Evolutionary conservation across 2,329 filamentous ascomycete genomes (phyloP), one percentile per base, ranked within the genome.

Genomic region (Fusarium sp.): DNA sequence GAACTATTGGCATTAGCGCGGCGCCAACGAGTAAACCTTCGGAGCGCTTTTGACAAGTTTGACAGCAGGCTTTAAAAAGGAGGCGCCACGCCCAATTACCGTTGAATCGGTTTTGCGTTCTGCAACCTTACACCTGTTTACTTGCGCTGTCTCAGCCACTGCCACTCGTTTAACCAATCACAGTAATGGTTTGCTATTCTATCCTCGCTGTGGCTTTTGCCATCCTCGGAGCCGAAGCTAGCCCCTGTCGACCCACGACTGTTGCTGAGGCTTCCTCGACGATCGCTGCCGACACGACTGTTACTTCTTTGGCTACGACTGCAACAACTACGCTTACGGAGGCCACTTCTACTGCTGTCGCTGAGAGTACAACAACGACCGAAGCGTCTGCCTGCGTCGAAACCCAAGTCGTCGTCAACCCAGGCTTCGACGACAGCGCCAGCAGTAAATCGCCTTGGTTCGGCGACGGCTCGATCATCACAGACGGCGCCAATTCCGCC

Each of bases 51-150:
- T 21, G 4, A 16, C 25, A 33, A 29, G n/a, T 45, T 23, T 62
- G 27, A 62, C 27, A 60, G 23, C 16, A 11, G 31, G 33, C 31
- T 37, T 35, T 25, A 35, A 60, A 62, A 46, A 62, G 60, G 60
- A 37, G 60, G 11, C 12, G 19, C 1, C 4, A 10, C 19, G 35
- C 51, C 15, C 4, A 4, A 27, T 25, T 18, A 46, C 19, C 8
- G 23, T 3, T 25, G 10, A 21, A 10, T 9, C 4, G 0, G 2
- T 12, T 18, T 25, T 19, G 10, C 4, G 6, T 5, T 56, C 11
- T 14, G 25, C 8, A 60, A 35, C 25, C 41, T 46, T 5, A 16
- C 54, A 4, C 1, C 33, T 25, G 16, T 35, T 61, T 16, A 25
- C 3, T 4, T 48, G n/a, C 41, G 33, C n/a, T 48, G 38, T 21